A percentile compares a stretch with the other conserved stretches of the same genome.
Evolutionary conservation across 2,329 filamentous ascomycete genomes (phyloP).

Genomic region (Sporothrix dimorphospora): DNA sequence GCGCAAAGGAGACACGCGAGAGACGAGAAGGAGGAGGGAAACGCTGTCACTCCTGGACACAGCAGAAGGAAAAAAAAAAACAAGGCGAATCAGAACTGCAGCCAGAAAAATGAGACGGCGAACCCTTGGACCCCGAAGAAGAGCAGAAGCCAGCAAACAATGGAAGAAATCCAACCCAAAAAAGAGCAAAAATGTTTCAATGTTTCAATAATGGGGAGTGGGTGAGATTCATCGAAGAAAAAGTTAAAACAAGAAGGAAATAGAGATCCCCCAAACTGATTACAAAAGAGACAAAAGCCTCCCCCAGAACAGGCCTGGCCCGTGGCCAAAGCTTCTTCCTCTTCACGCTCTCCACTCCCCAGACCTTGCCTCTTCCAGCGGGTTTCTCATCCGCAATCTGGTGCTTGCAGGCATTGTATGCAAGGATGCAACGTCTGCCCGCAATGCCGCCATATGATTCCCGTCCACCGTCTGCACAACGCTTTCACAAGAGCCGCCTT

Average conservation of each 20-base stretch:
- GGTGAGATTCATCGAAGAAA: background rate
- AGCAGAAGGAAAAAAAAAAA: background rate
- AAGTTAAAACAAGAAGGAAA: constrained; percentile 8
- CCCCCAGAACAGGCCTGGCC: background rate
- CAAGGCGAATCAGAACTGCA: background rate
- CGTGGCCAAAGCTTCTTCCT: constrained; percentile 24
- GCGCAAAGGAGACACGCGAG: background rate
- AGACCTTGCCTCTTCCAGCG: constrained; percentile 13
- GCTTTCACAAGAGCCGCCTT: background rate
- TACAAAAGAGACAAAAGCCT: background rate
- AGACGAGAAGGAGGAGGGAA: background rate
- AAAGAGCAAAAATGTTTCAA: background rate
- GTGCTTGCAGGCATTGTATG: constrained; percentile 4
- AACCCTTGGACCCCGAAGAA: background rate
- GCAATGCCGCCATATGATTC: background rate
- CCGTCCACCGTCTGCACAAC: background rate
- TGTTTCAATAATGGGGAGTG: background rate
- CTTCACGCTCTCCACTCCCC: background rate
- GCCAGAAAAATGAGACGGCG: background rate
- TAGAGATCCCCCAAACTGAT: background rate
- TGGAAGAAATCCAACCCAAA: background rate
- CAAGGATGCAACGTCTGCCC: background rate
- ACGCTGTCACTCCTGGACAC: background rate
- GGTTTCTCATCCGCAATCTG: constrained; percentile 4
- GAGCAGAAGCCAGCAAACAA: background rate